phyloP scores from a whole-genome alignment of 179 eudicot genomes.

The Patellifolia procumbens region DNA sequence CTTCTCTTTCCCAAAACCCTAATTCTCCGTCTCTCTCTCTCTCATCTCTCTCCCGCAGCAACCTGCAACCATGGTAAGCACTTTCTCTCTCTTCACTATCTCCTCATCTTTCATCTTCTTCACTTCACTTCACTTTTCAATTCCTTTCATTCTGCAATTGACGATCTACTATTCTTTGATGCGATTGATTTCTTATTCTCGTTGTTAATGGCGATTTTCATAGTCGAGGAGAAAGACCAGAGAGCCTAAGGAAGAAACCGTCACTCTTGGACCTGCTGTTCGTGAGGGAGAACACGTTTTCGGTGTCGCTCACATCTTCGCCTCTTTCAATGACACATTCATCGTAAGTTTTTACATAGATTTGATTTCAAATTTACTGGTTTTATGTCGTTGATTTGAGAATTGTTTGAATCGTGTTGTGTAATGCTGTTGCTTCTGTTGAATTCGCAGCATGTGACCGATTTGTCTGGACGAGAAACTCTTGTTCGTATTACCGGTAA shows the following conservation, averaged over 20 bases:
- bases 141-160: too few relatives aligned
- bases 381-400: background rate
- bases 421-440: background rate
- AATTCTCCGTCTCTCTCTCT: too few relatives aligned
- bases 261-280: constrained; percentile 68
- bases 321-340: constrained; percentile 89
- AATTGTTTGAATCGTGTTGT: background rate
- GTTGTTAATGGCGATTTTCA: background rate
- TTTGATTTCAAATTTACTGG: background rate
- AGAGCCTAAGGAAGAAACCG: constrained; percentile 85
- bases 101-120: background rate
- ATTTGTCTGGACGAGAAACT: constrained; percentile 46
- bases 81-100: background rate
- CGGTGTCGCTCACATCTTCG: constrained; percentile 89
- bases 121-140: too few relatives aligned
- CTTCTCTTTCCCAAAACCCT: background rate
- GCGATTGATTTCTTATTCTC: background rate
- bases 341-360: constrained; percentile 51
- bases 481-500: constrained; percentile 42
- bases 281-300: constrained; percentile 73
- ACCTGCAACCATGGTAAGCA: constrained; percentile 23
- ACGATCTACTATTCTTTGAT: too few relatives aligned
- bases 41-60: too few relatives aligned
- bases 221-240: constrained; percentile 79
- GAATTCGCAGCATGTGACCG: constrained; percentile 38